Evolutionary conservation across 2,329 filamentous ascomycete genomes (phyloP).

Genomic region (Aureobasidium namibiae): DNA sequence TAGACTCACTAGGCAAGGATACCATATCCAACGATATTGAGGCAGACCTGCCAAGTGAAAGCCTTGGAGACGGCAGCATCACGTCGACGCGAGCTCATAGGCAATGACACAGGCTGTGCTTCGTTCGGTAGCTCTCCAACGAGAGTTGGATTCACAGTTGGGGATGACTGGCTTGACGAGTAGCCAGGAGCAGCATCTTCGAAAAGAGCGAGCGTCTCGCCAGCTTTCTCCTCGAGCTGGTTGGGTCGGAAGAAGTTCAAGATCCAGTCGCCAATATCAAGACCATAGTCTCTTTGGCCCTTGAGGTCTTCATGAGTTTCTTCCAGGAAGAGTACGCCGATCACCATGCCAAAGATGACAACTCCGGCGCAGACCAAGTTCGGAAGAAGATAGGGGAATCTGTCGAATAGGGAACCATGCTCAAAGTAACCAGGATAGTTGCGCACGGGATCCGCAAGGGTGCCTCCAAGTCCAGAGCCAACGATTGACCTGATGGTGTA

Average conservation of each 20-base stretch:
- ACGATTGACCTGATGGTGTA: constrained; percentile 64
- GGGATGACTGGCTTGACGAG: constrained; percentile 48
- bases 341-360: constrained; percentile 63
- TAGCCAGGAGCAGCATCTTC: constrained; percentile 62
- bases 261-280: constrained; percentile 69
- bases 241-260: constrained; percentile 23
- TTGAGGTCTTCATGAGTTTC: constrained; percentile 87
- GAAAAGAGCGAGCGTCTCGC: constrained; percentile 54
- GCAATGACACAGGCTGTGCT: constrained; percentile 31
- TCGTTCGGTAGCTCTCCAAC: constrained; percentile 25
- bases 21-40: constrained; percentile 84
- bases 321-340: constrained; percentile 81
- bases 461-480: constrained; percentile 83
- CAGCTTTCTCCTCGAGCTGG: constrained; percentile 30
- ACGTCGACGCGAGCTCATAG: constrained; percentile 24
- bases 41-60: constrained; percentile 76
- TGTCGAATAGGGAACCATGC: constrained; percentile 69
- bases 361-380: constrained; percentile 85
- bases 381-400: constrained; percentile 81
- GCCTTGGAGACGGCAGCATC: constrained; percentile 45
- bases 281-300: constrained; percentile 63
- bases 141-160: constrained; percentile 31
- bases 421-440: constrained; percentile 70
- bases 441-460: constrained; percentile 76
- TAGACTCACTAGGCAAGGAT: constrained; percentile 80